Conservation (phyloP, 306 rosid genomes). For the Alnus rubra region DNA sequence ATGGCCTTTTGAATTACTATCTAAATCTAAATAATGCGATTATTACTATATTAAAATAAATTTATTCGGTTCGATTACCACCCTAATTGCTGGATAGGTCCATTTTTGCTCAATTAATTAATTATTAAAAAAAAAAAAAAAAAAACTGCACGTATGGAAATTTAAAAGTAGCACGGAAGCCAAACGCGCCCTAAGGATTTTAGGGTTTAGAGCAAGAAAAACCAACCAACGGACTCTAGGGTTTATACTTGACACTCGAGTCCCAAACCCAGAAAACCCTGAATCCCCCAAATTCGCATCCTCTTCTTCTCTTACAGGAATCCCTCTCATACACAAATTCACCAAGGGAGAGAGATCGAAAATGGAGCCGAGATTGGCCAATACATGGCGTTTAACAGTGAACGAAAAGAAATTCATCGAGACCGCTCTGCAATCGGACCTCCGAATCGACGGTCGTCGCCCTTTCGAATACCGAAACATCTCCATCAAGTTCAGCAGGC, state of each 20-base stretch:
- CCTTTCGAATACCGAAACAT: constrained; percentile 79
- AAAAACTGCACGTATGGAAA: not conserved
- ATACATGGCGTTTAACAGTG: constrained; percentile 50
- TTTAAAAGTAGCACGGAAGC: not conserved
- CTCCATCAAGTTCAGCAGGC: constrained; percentile 64
- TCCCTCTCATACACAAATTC: not conserved
- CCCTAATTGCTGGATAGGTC: too few species aligned
- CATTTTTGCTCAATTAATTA: too few species aligned
- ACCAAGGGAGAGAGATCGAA: not conserved
- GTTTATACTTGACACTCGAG: not conserved
- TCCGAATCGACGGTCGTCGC: constrained; percentile 80
- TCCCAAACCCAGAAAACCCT: not conserved
- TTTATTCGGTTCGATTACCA: too few species aligned
- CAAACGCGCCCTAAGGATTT: not conserved
- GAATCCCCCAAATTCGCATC: not conserved
- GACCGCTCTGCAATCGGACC: constrained; percentile 57
- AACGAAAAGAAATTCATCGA: constrained; percentile 70
- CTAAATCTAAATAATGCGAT: too few species aligned
- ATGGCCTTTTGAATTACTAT: too few species aligned
- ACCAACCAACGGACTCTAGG: not conserved
- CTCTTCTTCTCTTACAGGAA: not conserved
- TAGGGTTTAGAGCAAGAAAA: not conserved
- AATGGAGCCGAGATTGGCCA: constrained; percentile 81
- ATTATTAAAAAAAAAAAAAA: too few species aligned
- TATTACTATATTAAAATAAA: too few species aligned